Evolutionary conservation across 208 protist species (phyloP).

Genomic region (Leishmania tarentolae): DNA sequence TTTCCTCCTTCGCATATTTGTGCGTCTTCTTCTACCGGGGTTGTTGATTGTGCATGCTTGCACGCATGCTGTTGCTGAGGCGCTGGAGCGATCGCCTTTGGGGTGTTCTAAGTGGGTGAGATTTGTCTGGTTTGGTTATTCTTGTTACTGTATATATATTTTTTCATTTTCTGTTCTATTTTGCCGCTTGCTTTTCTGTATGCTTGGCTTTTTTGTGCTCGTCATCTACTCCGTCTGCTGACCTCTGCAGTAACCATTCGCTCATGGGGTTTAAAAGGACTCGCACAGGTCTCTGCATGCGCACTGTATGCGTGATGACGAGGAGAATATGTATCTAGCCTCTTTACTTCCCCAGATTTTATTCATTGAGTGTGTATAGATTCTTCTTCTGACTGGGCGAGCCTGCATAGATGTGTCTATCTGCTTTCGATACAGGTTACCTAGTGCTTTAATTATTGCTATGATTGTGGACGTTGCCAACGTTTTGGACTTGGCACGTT

Average conservation of each 20-base stretch:
- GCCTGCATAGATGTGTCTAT: not conserved
- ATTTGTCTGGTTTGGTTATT: not conserved
- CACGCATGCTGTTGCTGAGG: not conserved
- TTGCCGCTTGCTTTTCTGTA: not conserved
- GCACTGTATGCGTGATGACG: not conserved
- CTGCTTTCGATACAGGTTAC: too few species aligned
- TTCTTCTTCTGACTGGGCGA: not conserved
- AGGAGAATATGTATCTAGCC: not conserved
- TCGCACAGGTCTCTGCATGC: not conserved
- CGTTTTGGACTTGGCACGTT: not conserved
- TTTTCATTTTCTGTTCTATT: not conserved
- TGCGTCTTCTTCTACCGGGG: not conserved
- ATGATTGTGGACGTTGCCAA: too few species aligned
- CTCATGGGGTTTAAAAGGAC: not conserved
- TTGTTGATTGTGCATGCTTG: not conserved
- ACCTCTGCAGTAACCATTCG: not conserved
- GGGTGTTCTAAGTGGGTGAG: not conserved
- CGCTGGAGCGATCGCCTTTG: not conserved
- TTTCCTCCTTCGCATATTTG: not conserved
- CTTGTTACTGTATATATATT: not conserved
- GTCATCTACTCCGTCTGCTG: not conserved
- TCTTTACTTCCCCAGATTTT: too few species aligned
- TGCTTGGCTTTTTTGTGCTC: not conserved
- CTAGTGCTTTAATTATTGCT: not conserved
- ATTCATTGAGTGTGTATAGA: not conserved